These are phyloP conservation scores for Eragrostis nindensis DNA, from an alignment of 176 grass and related monocot genomes.

Conservation along the genomic window DNA sequence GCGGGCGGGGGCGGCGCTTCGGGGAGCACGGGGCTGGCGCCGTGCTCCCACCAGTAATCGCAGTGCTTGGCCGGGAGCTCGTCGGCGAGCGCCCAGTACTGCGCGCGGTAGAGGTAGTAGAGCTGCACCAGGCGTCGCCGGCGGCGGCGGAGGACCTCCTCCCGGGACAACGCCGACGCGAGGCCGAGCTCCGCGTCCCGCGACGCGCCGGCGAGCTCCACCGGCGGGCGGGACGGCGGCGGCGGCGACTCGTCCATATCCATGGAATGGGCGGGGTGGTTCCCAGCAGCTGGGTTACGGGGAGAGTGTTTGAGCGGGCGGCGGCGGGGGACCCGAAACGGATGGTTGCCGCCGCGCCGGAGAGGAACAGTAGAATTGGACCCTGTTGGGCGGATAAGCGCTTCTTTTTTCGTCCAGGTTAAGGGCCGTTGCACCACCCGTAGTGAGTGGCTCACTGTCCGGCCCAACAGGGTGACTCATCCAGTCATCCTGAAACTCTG, in stretches of 20 bases:
- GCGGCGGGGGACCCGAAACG: not conserved
- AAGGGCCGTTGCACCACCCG: too few relatives aligned
- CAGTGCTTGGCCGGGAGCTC: conserved; percentile 25
- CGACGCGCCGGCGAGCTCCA: not conserved
- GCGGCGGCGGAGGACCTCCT: conserved; percentile 43
- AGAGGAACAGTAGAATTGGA: not conserved
- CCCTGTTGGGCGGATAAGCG: not conserved
- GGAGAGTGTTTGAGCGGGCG: not conserved
- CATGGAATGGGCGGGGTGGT: conserved; percentile 9
- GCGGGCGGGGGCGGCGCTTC: not conserved
- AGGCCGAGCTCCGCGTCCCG: conserved; percentile 11
- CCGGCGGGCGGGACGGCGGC: not conserved
- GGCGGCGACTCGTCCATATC: not conserved
- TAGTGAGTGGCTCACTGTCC: too few relatives aligned
- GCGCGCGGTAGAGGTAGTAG: conserved; percentile 40
- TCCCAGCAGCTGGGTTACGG: conserved; percentile 16
- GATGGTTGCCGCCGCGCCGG: conserved; percentile 16
- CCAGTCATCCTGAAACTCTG: too few relatives aligned
- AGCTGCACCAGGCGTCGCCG: conserved; percentile 35
- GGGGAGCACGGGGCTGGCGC: conserved; percentile 19
- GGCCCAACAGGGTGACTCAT: too few relatives aligned
- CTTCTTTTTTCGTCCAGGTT: too few relatives aligned
- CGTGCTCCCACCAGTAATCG: conserved; percentile 42
- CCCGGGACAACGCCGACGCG: conserved; percentile 32
- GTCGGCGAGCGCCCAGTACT: conserved; percentile 43